Evolutionary conservation across 257 asterid species (phyloP).

Genomic region (Solanum peruvianum): DNA sequence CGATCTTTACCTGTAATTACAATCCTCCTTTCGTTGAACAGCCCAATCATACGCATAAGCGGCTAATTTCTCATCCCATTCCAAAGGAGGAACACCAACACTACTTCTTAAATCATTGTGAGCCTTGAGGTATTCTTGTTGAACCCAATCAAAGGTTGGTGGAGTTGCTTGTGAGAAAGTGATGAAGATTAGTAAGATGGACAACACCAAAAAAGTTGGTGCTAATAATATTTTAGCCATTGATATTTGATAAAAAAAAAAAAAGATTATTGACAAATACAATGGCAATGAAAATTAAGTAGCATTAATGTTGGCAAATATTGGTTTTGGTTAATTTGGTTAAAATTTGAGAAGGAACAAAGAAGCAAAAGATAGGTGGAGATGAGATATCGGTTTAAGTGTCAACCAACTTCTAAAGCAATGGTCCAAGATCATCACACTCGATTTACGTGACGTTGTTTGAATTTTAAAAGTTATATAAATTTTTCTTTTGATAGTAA

Average conservation of each 20-base stretch:
- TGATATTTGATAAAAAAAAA: neutral
- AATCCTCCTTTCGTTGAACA: neutral
- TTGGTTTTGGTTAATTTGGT: neutral
- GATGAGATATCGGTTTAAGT: neutral
- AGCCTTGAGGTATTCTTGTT: neutral
- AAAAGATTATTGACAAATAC: neutral
- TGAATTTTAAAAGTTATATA: fast-evolving
- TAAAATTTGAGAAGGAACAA: neutral
- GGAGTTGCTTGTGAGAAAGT: neutral
- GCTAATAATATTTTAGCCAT: neutral
- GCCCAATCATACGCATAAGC: neutral
- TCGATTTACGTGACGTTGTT: fast-evolving
- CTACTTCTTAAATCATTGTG: neutral
- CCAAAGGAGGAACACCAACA: constrained; percentile 4
- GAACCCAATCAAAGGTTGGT: neutral
- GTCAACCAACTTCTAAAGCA: neutral
- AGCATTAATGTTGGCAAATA: neutral
- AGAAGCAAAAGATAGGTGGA: neutral
- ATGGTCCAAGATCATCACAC: neutral
- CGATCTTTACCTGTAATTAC: neutral
- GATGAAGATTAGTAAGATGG: neutral
- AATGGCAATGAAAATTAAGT: neutral
- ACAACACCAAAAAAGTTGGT: neutral
- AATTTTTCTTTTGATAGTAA: neutral
- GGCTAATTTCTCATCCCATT: constrained; percentile 1